These are phyloP conservation scores for Alisma plantagoaquatica DNA, from an alignment of 106 monocot genomes.

Conservation along the genomic window DNA sequence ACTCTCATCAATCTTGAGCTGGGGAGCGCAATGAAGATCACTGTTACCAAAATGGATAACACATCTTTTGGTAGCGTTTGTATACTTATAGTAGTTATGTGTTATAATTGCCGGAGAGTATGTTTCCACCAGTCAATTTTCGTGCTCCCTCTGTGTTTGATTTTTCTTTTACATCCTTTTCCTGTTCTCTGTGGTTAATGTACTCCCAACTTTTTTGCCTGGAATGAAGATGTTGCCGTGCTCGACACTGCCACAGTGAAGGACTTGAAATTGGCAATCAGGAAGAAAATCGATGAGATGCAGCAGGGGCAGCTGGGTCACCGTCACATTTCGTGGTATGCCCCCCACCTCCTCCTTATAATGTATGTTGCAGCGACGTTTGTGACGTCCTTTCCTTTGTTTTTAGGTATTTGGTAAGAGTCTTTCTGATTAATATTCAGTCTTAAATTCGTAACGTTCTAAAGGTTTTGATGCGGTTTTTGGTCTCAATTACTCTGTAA, in stretches of 20 bases:
- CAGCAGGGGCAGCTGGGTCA: conserved; percentile 79
- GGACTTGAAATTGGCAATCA: conserved; percentile 76
- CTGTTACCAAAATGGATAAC: conserved; percentile 70
- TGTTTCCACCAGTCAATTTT: too few species aligned
- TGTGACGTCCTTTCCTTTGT: neutral
- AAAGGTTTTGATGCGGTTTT: neutral
- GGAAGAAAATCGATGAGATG: conserved; percentile 73
- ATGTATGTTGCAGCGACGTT: neutral
- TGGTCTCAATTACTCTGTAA: neutral
- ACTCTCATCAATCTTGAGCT: conserved; percentile 68
- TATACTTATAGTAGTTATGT: too few species aligned
- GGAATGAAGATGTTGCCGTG: conserved; percentile 46
- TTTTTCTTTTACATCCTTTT: too few species aligned
- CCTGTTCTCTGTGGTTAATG: too few species aligned
- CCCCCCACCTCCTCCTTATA: neutral
- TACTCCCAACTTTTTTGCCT: neutral
- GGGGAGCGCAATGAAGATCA: conserved; percentile 85
- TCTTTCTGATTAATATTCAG: neutral
- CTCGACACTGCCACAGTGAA: conserved; percentile 82
- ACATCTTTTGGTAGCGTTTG: conserved; percentile 64
- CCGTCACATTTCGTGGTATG: conserved; percentile 88
- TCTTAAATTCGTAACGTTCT: neutral
- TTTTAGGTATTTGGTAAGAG: neutral
- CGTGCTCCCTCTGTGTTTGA: too few species aligned
- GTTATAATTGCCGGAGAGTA: too few species aligned